Percentiles rank a stretch among this genome's conserved stretches.
Conservation (phyloP, 768 basidiomycete species). For the Symmetrospora coprosmae region DNA sequence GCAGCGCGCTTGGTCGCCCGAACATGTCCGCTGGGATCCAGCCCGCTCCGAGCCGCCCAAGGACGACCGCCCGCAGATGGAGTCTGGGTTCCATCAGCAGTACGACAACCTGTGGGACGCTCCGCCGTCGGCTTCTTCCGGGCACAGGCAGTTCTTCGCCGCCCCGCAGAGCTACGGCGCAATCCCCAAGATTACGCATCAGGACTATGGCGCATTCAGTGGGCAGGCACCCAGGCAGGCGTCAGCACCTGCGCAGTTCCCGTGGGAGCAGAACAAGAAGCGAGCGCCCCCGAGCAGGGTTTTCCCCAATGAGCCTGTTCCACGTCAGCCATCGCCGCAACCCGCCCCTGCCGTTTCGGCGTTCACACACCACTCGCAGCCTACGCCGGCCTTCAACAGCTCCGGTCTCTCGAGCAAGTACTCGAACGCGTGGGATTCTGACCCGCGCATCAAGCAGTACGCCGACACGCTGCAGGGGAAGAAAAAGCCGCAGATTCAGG, state of each 20-base stretch:
- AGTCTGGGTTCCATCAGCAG: slow-evolving; percentile 55
- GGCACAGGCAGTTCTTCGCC: slow-evolving; percentile 45
- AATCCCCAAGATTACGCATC: slow-evolving; percentile 56
- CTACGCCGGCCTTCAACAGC: not conserved
- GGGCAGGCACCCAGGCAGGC: slow-evolving; percentile 51
- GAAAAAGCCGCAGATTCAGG: not conserved
- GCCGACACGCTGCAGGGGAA: slow-evolving; percentile 39
- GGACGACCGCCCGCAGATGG: slow-evolving; percentile 45
- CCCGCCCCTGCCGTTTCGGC: slow-evolving; percentile 59
- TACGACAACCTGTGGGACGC: slow-evolving; percentile 81
- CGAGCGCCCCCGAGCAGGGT: not conserved
- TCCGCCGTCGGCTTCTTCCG: slow-evolving; percentile 37
- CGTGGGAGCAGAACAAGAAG: slow-evolving; percentile 64
- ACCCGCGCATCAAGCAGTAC: slow-evolving; percentile 66
- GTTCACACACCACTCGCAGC: slow-evolving; percentile 30
- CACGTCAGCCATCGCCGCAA: slow-evolving; percentile 59
- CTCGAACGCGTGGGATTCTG: slow-evolving; percentile 70
- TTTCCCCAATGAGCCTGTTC: slow-evolving; percentile 47
- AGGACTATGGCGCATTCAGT: slow-evolving; percentile 41
- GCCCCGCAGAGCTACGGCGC: slow-evolving; percentile 50
- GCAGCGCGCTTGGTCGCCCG: slow-evolving; percentile 45
- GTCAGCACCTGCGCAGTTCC: slow-evolving; percentile 68
- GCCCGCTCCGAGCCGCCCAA: slow-evolving; percentile 65
- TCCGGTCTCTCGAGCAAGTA: slow-evolving; percentile 45
- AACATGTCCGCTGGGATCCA: slow-evolving; percentile 64